A percentile compares a stretch with the other conserved stretches of the same genome.
Evolutionary conservation across 345 rosid genomes (phyloP).

Genomic region (Brassica carinata): DNA sequence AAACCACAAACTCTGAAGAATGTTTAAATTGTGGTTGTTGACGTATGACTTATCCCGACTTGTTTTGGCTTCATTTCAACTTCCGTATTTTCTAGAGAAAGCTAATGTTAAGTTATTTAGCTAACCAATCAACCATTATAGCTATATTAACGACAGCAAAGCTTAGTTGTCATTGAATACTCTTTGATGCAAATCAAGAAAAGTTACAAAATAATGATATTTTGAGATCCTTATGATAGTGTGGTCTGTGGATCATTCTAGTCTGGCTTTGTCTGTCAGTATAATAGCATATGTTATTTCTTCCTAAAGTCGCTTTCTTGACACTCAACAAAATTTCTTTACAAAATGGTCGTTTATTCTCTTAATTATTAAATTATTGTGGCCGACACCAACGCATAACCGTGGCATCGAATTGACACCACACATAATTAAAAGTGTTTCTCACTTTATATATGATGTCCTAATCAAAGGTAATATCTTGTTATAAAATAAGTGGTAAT

Average conservation of each 20-base stretch:
- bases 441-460: conserved; percentile 15
- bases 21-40: not conserved
- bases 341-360: not conserved
- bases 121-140: not conserved
- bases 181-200: conserved; percentile 29
- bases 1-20: not conserved
- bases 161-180: conserved; percentile 24
- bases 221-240: not conserved
- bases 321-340: not conserved
- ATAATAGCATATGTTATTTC: conserved; percentile 37
- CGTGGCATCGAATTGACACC: conserved; percentile 35
- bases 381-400: conserved; percentile 43
- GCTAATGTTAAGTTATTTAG: not conserved
- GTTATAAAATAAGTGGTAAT: not conserved
- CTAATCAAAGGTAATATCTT: conserved; percentile 22
- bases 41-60: not conserved
- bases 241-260: conserved; percentile 22
- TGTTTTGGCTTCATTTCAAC: not conserved
- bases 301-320: conserved; percentile 36
- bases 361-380: conserved; percentile 7
- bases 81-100: not conserved
- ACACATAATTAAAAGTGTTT: not conserved
- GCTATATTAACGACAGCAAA: conserved; percentile 17
- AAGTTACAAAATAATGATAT: conserved; percentile 16
- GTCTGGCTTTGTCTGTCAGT: conserved; percentile 34